A percentile compares a stretch with the other conserved stretches of the same genome.
Evolutionary conservation across 108 stramenopile species (phyloP).

Genomic region (Fistulifera pelliculosa): DNA sequence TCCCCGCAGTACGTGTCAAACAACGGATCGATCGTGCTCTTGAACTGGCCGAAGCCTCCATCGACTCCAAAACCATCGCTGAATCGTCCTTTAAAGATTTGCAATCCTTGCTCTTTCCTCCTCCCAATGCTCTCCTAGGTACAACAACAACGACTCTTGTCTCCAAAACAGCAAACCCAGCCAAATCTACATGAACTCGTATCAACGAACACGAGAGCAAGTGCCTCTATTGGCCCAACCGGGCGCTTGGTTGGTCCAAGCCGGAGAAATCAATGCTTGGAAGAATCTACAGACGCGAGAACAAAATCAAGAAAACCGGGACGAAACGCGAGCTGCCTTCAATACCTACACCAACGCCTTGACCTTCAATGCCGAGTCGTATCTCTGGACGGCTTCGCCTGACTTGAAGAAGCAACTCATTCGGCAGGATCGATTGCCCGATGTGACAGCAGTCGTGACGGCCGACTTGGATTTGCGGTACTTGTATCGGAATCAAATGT

Average conservation of each 20-base stretch:
- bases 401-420: slow-evolving; percentile 27
- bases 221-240: slow-evolving; percentile 34
- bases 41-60: slow-evolving; percentile 13
- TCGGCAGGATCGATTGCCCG: slow-evolving; percentile 50
- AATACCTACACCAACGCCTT: slow-evolving; percentile 48
- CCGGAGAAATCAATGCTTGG: slow-evolving; percentile 49
- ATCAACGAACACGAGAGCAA: slow-evolving; percentile 19
- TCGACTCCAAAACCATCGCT: slow-evolving; percentile 3
- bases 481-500: slow-evolving; percentile 60
- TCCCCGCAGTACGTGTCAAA: slow-evolving; percentile 39
- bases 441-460: slow-evolving; percentile 50
- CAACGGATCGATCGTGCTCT: slow-evolving; percentile 26
- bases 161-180: slow-evolving; percentile 15
- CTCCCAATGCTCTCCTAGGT: slow-evolving; percentile 26
- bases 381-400: slow-evolving; percentile 26
- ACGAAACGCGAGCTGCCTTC: slow-evolving; percentile 39
- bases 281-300: slow-evolving; percentile 40
- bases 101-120: slow-evolving; percentile 23
- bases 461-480: slow-evolving; percentile 72
- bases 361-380: slow-evolving; percentile 35
- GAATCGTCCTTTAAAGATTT: slow-evolving; percentile 12
- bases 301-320: slow-evolving; percentile 18
- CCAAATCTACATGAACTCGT: slow-evolving; percentile 31
- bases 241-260: slow-evolving; percentile 36
- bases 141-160: slow-evolving; percentile 9